Percentiles rank a stretch among this genome's conserved stretches.
These are phyloP conservation scores for Malbranchea zuffiana DNA, from an alignment of 2,329 filamentous ascomycete species.

Conservation along the genomic window DNA sequence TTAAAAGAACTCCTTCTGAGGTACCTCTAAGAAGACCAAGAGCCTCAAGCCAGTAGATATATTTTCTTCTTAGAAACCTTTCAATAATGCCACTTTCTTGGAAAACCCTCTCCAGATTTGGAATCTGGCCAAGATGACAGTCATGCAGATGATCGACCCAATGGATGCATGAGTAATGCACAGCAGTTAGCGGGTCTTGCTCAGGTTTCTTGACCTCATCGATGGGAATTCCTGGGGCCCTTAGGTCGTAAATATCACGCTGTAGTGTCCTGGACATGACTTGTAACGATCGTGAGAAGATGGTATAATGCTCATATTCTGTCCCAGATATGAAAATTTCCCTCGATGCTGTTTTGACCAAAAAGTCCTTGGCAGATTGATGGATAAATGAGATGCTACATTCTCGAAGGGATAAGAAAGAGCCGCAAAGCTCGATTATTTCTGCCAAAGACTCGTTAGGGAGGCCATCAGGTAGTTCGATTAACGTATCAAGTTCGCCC, in stretches of 20 bases:
- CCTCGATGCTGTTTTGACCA: constrained; percentile 5
- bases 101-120: no score
- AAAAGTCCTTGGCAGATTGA: constrained; percentile 22
- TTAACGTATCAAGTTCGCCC: constrained; percentile 24
- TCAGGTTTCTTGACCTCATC: no score
- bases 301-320: constrained; percentile 10
- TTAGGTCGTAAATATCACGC: constrained; percentile 16
- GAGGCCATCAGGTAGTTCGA: constrained; percentile 12
- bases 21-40: constrained; percentile 20
- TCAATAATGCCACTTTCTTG: no score
- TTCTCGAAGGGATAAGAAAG: constrained; percentile 18
- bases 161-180: no score
- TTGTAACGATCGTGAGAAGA: constrained; percentile 13
- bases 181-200: no score
- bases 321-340: constrained; percentile 14
- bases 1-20: constrained; percentile 16
- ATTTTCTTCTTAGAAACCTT: background rate
- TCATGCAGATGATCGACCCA: no score
- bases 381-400: constrained; percentile 20
- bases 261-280: constrained; percentile 10
- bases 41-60: constrained; percentile 8
- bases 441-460: constrained; percentile 7
- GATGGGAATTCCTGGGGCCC: constrained; percentile 9
- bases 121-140: background rate
- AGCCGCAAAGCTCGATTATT: constrained; percentile 19